These are phyloP conservation scores for Quercus gilva DNA, from an alignment of 306 rosid genomes.

Conservation along the genomic window DNA sequence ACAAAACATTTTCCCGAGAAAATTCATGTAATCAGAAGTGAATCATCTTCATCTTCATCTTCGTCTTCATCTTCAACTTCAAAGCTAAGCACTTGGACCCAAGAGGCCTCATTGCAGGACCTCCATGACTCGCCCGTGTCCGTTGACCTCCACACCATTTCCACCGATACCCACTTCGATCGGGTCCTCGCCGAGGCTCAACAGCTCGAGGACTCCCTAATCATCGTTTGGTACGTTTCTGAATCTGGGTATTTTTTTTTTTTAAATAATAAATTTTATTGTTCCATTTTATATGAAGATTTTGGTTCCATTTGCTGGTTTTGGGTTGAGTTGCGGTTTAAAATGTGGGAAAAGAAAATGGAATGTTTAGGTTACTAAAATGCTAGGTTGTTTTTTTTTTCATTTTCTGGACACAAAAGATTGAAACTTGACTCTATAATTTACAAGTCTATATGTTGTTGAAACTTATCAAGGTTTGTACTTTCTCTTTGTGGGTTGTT, in stretches of 20 bases:
- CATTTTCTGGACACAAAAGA: not conserved
- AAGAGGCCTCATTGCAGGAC: conserved; percentile 36
- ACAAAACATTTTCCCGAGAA: conserved; percentile 2
- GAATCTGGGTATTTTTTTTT: not conserved
- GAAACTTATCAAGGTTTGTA: not conserved
- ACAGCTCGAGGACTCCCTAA: conserved; percentile 29
- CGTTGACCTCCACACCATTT: conserved; percentile 38
- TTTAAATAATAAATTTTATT: not conserved
- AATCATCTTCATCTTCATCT: not conserved
- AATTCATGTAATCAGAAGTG: not conserved
- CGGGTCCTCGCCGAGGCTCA: conserved; percentile 39
- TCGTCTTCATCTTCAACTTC: not conserved
- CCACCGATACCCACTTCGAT: conserved; percentile 48
- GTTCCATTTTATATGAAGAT: not conserved
- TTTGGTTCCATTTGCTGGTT: not conserved
- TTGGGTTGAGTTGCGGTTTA: not conserved
- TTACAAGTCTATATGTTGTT: not conserved
- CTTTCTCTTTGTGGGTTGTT: not conserved
- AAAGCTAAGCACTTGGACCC: conserved; percentile 22
- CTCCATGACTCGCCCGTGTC: conserved; percentile 51
- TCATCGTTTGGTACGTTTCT: conserved; percentile 45
- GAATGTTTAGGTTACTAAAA: not conserved
- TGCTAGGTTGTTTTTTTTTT: not conserved
- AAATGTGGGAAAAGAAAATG: not conserved
- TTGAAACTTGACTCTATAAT: not conserved